Evolutionary conservation across 2,329 filamentous ascomycete species (phyloP).

Genomic region (Biscogniauxia marginata): DNA sequence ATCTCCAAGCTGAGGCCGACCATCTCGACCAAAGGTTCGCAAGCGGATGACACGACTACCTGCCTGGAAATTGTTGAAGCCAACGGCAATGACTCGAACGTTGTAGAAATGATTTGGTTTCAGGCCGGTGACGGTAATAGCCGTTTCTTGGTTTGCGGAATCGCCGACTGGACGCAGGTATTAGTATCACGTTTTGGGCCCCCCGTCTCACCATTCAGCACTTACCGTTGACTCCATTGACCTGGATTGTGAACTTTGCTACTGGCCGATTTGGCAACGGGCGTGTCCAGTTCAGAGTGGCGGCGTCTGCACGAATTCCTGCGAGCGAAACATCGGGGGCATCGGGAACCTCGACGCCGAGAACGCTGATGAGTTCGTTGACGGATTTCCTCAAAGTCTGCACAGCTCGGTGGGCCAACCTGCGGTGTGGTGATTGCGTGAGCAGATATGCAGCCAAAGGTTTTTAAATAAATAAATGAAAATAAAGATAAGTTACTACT

Average conservation of each 20-base stretch:
- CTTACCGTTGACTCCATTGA: conserved; percentile 89
- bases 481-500: too few relatives aligned
- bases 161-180: conserved; percentile 66
- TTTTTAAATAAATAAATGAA: conserved; percentile 5
- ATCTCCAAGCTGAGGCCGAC: conserved; percentile 58
- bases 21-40: conserved; percentile 68
- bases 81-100: conserved; percentile 87
- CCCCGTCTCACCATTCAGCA: conserved; percentile 5
- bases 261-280: conserved; percentile 66
- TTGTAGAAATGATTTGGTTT: conserved; percentile 89
- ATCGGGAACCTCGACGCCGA: conserved; percentile 91
- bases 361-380: conserved; percentile 82
- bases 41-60: conserved; percentile 83
- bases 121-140: conserved; percentile 87
- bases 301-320: conserved; percentile 81
- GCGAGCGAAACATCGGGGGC: conserved; percentile 87
- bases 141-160: conserved; percentile 74
- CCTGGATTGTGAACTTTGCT: conserved; percentile 84
- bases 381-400: conserved; percentile 89
- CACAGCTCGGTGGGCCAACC: conserved; percentile 82
- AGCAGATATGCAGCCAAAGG: conserved; percentile 9
- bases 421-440: conserved; percentile 34
- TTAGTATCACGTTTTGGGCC: conserved; percentile 12
- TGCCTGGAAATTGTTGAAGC: conserved; percentile 87
- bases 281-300: conserved; percentile 87